These are phyloP conservation scores for Eucalyptus cloeziana DNA, from an alignment of 345 rosid species.

Conservation along the genomic window DNA sequence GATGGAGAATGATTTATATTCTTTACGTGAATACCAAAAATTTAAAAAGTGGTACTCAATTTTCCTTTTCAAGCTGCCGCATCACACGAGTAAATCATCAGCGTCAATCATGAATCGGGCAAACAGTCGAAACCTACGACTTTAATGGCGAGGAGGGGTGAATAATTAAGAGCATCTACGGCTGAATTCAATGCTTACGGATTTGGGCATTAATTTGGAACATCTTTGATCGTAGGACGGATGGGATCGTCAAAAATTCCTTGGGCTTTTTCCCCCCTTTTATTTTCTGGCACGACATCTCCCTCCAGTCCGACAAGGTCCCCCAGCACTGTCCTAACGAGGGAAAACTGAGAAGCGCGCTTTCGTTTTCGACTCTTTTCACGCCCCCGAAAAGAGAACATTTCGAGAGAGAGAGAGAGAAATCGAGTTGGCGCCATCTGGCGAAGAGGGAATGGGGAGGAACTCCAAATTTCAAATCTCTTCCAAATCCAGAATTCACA, in stretches of 20 bases:
- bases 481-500: neutral
- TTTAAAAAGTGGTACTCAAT: neutral
- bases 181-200: neutral
- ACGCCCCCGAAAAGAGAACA: neutral
- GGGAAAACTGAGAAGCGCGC: neutral
- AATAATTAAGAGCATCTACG: neutral
- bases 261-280: accelerated
- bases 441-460: neutral
- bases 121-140: neutral
- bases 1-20: neutral
- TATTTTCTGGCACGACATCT: neutral
- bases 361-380: neutral
- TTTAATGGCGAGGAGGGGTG: neutral
- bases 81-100: accelerated
- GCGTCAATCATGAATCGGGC: neutral
- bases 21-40: neutral
- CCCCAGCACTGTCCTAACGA: neutral
- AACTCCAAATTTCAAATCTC: neutral
- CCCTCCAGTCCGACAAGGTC: neutral
- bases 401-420: neutral
- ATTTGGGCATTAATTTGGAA: neutral
- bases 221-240: neutral
- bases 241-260: neutral
- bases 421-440: neutral
- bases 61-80: accelerated